phyloP scores from a whole-genome alignment of 805 yeast genomes.

The Babjeviella inositovora region DNA sequence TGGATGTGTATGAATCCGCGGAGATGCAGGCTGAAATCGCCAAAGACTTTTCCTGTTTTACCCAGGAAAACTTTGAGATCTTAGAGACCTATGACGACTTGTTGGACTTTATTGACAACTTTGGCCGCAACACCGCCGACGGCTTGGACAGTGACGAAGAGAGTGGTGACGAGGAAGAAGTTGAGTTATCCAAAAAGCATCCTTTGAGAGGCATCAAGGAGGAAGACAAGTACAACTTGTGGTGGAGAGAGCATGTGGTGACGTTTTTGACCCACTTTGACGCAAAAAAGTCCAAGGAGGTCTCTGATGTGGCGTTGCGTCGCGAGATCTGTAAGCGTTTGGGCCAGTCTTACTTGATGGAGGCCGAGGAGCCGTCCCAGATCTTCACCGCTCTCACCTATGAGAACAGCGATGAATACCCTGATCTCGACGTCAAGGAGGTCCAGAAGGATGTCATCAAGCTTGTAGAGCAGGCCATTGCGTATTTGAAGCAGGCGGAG shows the following conservation, averaged over 20 bases:
- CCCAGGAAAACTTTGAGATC: conserved; percentile 27
- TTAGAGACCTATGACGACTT: conserved; percentile 50
- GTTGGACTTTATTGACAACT: conserved; percentile 49
- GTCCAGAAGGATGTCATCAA: conserved; percentile 33
- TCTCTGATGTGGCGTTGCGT: conserved; percentile 9
- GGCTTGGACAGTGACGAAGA: conserved; percentile 46
- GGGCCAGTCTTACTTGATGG: conserved; percentile 49
- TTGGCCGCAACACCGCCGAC: conserved; percentile 41
- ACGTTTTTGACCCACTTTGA: conserved; percentile 15
- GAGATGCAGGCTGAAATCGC: conserved; percentile 9
- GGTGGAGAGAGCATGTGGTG: conserved; percentile 35
- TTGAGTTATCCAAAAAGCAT: conserved; percentile 27
- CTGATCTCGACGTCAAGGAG: conserved; percentile 11
- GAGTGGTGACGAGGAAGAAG: conserved; percentile 14
- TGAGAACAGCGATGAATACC: conserved; percentile 28
- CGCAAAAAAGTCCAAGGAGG: conserved; percentile 3
- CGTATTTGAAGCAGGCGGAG: conserved; percentile 39
- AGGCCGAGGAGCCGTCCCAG: conserved; percentile 45
- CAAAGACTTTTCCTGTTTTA: conserved; percentile 13
- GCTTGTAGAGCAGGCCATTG: conserved; percentile 34
- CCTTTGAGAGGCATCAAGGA: conserved; percentile 31
- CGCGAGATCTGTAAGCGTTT: conserved; percentile 27
- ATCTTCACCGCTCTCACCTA: conserved; percentile 41
- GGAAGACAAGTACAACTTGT: conserved; percentile 26
- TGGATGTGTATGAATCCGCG: conserved; percentile 26